Evolutionary conservation across 164 flowering plant genomes (phyloP), one percentile per base, ranked within the genome.

Genomic region (Macadamia integrifolia): DNA sequence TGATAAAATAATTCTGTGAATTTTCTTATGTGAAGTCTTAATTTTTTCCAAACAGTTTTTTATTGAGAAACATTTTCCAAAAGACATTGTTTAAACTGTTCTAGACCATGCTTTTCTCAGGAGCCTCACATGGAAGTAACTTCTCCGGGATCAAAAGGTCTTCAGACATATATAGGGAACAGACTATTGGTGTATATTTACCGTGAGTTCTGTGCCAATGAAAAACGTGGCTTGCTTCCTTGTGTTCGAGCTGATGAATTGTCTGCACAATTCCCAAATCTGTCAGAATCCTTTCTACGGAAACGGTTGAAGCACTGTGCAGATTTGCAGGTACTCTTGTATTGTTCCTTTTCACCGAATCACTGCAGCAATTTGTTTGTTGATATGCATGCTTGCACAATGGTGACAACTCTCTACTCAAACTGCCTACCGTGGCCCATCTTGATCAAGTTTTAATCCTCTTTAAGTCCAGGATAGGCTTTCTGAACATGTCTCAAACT

Each of bases 101-200:
- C 59, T 67, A 43, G 31, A 58, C 55, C 42, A 11, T 65, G 58
- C 40, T 60, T 64, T 30, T 67, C 71, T 66, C 77, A 94, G 97
- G 98, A 94, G 79, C 98, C 98, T 17, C 92, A 87, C 67, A 87
- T 89, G 83, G 97, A 94, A 81, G 97, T 92, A 49, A 81, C 92
- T 77, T 79, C 98, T 69, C 97, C 98, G 67, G 90, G 83, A 68
- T 78, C 88, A 57, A 94, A 91, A 80, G 80, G 71, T 70, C 86
- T 88, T 64, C 93, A 89, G 76, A 78, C 79, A 58, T 94, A 81
- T 76, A 73, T 85, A 65, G 82, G 80, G 73, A 92, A 92, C 74
- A 85, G 93, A 77, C 70, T 94, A 60, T 71, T 88, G 80, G 93
- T 92, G 35, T 78, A 84, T 75, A 73, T 90, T 70, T 92, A 81